Evolutionary conservation across 179 eudicot genomes (phyloP).

Genomic region (Beta corolliflora): DNA sequence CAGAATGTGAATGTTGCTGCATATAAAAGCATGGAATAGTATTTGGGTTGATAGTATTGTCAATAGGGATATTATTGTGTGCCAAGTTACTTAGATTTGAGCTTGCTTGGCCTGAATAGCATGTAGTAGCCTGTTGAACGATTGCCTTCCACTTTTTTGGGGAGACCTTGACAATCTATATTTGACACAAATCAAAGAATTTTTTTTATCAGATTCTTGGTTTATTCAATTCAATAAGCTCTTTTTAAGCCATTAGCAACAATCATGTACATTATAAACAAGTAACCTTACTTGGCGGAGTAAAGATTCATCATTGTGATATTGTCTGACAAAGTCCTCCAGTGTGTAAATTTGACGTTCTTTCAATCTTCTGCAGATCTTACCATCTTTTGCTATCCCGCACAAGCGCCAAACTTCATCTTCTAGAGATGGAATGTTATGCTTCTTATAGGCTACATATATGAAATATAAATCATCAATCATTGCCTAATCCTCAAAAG

Average conservation of each 20-base stretch:
- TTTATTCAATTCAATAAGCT: too few relatives aligned
- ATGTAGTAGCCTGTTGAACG: conserved; percentile 16
- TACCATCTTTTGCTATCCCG: conserved; percentile 26
- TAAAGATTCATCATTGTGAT: background rate
- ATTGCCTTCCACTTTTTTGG: conserved; percentile 13
- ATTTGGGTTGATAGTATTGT: background rate
- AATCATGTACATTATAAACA: background rate
- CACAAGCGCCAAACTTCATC: conserved; percentile 35
- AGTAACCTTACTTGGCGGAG: conserved; percentile 16
- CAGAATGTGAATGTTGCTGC: background rate
- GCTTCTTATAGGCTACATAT: conserved; percentile 26
- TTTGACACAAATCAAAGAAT: background rate
- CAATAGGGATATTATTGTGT: background rate
- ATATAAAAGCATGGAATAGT: background rate
- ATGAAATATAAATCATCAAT: background rate
- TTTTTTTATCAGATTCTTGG: background rate
- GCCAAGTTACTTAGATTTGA: conserved; percentile 1
- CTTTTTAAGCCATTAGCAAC: background rate
- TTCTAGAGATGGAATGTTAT: conserved; percentile 16
- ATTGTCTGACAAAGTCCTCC: conserved; percentile 19
- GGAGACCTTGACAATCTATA: conserved; percentile 3
- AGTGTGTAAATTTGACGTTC: conserved; percentile 15
- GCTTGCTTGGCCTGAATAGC: background rate
- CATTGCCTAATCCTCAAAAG: background rate
- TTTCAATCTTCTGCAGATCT: conserved; percentile 11